Evolutionary conservation across 805 yeast genomes (phyloP).

Genomic region (Hanseniaspora mollemarum): DNA sequence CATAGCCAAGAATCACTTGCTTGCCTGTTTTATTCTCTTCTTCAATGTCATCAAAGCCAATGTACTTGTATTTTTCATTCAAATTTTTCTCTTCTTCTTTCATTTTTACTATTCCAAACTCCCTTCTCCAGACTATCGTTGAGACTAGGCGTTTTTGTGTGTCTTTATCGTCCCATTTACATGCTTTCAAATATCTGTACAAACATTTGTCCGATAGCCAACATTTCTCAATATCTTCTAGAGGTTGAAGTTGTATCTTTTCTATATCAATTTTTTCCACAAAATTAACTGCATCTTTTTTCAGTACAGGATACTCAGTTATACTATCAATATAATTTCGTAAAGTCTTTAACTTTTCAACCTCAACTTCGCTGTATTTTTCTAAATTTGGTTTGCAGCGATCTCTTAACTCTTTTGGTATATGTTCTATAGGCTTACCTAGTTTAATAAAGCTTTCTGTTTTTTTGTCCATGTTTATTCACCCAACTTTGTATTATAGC

Average conservation of each 20-base stretch:
- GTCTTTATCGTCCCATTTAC: constrained; percentile 70
- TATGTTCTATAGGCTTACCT: background rate
- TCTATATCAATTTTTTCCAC: constrained; percentile 30
- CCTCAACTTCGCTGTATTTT: background rate
- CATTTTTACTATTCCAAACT: constrained; percentile 55
- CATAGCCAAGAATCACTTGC: constrained; percentile 82
- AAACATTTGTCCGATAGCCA: constrained; percentile 93
- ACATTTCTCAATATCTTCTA: constrained; percentile 50
- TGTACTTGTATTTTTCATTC: constrained; percentile 35
- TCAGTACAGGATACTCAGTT: constrained; percentile 33
- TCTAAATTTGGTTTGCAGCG: background rate
- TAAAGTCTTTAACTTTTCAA: background rate
- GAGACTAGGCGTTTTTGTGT: constrained; percentile 64
- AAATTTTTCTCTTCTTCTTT: constrained; percentile 37
- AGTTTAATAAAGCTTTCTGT: too few relatives aligned
- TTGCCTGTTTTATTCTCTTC: constrained; percentile 84
- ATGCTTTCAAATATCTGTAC: constrained; percentile 79
- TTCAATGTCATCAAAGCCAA: constrained; percentile 33
- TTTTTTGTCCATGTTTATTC: too few relatives aligned
- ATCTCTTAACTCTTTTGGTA: background rate
- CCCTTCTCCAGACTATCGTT: constrained; percentile 86
- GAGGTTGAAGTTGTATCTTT: constrained; percentile 28
- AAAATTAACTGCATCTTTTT: constrained; percentile 29
- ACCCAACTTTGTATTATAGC: too few relatives aligned
- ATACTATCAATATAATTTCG: background rate